These are phyloP conservation scores for Annulohypoxylon nitens DNA, from an alignment of 495 filamentous ascomycete genomes.

Conservation along the genomic window DNA sequence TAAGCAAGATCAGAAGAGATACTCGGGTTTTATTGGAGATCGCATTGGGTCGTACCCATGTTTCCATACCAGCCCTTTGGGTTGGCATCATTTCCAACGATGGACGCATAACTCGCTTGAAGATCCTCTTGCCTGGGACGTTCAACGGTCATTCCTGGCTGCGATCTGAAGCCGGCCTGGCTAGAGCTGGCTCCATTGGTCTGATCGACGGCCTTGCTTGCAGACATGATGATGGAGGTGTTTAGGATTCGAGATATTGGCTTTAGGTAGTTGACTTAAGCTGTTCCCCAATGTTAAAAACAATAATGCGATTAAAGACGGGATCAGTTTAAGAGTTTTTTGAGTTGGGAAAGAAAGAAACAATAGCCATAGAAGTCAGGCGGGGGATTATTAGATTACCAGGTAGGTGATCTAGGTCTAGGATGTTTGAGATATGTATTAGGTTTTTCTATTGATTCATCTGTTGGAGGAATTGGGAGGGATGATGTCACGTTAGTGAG, in stretches of 20 bases:
- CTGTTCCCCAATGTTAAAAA: conserved; percentile 6
- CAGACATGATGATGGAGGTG: conserved; percentile 32
- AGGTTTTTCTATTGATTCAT: conserved; percentile 10
- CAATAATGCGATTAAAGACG: not conserved
- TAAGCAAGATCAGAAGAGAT: conserved; percentile 20
- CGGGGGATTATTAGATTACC: conserved; percentile 16
- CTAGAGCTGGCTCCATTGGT: conserved; percentile 40
- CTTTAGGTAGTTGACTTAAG: not conserved
- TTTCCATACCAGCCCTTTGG: conserved; percentile 90
- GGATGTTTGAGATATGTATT: conserved; percentile 23
- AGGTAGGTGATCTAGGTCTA: conserved; percentile 1
- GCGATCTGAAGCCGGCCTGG: conserved; percentile 55
- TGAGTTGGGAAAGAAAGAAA: conserved; percentile 17
- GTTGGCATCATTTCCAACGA: conserved; percentile 78
- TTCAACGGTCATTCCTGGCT: conserved; percentile 77
- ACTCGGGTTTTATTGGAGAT: not conserved
- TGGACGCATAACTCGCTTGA: conserved; percentile 87
- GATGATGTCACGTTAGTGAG: conserved; percentile 33
- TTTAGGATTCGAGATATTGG: conserved; percentile 13
- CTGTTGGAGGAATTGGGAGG: not conserved
- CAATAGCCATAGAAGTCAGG: not conserved
- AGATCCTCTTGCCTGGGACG: conserved; percentile 86
- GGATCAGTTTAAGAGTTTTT: not conserved
- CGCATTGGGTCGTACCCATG: conserved; percentile 73
- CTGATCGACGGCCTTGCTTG: conserved; percentile 36